Evolutionary conservation across 352 stramenopile species (phyloP).

Genomic region (Phytopythium kandeliae): DNA sequence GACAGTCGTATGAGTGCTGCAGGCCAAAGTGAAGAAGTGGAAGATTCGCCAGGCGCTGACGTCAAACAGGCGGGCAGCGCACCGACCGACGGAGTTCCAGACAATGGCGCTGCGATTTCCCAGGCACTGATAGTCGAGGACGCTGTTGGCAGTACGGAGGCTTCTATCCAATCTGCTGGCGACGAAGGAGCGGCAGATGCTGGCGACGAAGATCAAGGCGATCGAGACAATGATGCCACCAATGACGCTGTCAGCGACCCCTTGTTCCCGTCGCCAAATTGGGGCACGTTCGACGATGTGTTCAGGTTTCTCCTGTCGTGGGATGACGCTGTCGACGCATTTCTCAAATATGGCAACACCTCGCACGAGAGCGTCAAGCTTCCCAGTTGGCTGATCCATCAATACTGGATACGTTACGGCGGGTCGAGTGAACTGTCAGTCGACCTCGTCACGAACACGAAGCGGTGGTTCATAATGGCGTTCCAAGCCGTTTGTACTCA

Average conservation of each 20-base stretch:
- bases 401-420: constrained; percentile 25
- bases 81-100: background rate
- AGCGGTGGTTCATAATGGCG: constrained; percentile 24
- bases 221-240: too few relatives aligned
- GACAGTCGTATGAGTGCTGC: too few relatives aligned
- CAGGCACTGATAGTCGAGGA: background rate
- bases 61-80: too few relatives aligned
- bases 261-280: background rate
- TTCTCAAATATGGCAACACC: constrained; percentile 24
- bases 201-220: too few relatives aligned
- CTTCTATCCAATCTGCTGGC: background rate
- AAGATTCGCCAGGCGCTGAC: too few relatives aligned
- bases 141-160: background rate
- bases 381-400: constrained; percentile 34
- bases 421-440: constrained; percentile 23
- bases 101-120: background rate
- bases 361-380: constrained; percentile 27
- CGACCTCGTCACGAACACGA: constrained; percentile 30
- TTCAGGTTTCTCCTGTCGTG: constrained; percentile 27
- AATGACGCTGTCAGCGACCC: background rate
- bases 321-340: constrained; percentile 28
- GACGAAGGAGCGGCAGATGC: too few relatives aligned
- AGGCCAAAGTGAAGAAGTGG: too few relatives aligned
- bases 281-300: constrained; percentile 21
- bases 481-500: constrained; percentile 32